These are phyloP conservation scores for Trichoderma guizhouense DNA, from an alignment of 2,329 filamentous ascomycete species.

Conservation along the genomic window DNA sequence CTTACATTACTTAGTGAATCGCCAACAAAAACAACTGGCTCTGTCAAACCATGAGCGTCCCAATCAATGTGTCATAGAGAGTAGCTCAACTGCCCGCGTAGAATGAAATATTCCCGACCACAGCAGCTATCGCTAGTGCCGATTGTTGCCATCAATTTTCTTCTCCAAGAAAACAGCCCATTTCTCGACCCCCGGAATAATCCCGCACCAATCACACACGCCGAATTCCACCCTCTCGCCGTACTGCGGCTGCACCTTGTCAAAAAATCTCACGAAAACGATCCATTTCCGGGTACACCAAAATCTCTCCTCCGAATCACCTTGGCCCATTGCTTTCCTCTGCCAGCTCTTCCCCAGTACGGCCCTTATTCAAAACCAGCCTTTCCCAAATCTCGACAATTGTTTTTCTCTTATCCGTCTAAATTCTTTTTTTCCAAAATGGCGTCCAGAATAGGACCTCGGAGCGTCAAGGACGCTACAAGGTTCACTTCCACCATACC, in stretches of 20 bases:
- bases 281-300: slow-evolving; percentile 2
- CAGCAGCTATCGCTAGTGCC: background rate
- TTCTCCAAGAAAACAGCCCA: slow-evolving; percentile 15
- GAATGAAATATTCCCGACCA: background rate
- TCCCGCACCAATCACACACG: slow-evolving; percentile 35
- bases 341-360: background rate
- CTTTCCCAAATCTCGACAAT: background rate
- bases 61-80: background rate
- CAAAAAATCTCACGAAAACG: slow-evolving; percentile 39
- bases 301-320: slow-evolving; percentile 12
- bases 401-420: background rate
- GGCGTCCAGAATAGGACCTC: slow-evolving; percentile 49
- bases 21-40: background rate
- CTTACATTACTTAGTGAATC: background rate
- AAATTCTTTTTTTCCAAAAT: slow-evolving; percentile 26
- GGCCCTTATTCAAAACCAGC: background rate
- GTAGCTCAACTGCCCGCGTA: background rate
- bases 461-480: slow-evolving; percentile 75
- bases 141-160: background rate
- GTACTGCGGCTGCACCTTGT: slow-evolving; percentile 16
- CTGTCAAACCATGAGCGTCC: background rate
- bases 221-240: slow-evolving; percentile 28
- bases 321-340: background rate
- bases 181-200: slow-evolving; percentile 34
- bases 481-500: slow-evolving; percentile 56